Evolutionary conservation across 2,329 filamentous ascomycete species (phyloP).

Genomic region (Pseudogymnoascus sp.): DNA sequence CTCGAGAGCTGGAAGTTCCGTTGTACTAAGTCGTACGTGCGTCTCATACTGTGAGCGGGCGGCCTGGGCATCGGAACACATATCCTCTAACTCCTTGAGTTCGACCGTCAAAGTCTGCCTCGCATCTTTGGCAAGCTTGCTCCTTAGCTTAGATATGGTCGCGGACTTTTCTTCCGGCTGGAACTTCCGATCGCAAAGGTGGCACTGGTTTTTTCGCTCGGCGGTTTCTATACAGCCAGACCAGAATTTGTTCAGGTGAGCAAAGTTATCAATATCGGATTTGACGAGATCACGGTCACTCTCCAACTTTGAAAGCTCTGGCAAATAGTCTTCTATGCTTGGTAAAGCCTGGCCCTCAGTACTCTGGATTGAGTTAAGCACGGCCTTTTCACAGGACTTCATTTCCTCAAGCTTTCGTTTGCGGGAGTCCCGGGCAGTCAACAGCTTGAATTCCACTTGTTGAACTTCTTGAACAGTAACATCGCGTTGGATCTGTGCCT

Average conservation of each 20-base stretch:
- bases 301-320: slow-evolving; percentile 43
- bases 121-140: slow-evolving; percentile 53
- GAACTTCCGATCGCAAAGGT: slow-evolving; percentile 67
- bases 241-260: slow-evolving; percentile 65
- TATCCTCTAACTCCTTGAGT: slow-evolving; percentile 42
- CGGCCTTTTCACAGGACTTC: slow-evolving; percentile 50
- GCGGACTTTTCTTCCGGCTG: slow-evolving; percentile 53
- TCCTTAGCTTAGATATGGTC: slow-evolving; percentile 60
- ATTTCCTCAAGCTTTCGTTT: slow-evolving; percentile 57
- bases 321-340: slow-evolving; percentile 46
- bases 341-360: slow-evolving; percentile 32
- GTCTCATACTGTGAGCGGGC: slow-evolving; percentile 65
- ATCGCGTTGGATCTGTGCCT: slow-evolving; percentile 65
- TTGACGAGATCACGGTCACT: slow-evolving; percentile 44
- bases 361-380: slow-evolving; percentile 42
- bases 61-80: slow-evolving; percentile 52
- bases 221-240: slow-evolving; percentile 57
- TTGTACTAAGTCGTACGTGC: slow-evolving; percentile 57
- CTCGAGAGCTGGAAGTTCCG: slow-evolving; percentile 63
- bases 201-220: slow-evolving; percentile 63
- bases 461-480: slow-evolving; percentile 63
- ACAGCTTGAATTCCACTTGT: slow-evolving; percentile 66
- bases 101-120: slow-evolving; percentile 56
- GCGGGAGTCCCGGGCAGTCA: slow-evolving; percentile 54
- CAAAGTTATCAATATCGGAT: slow-evolving; percentile 61